Conservation (phyloP, 495 filamentous ascomycete genomes). For the Xylaria acuta region DNA sequence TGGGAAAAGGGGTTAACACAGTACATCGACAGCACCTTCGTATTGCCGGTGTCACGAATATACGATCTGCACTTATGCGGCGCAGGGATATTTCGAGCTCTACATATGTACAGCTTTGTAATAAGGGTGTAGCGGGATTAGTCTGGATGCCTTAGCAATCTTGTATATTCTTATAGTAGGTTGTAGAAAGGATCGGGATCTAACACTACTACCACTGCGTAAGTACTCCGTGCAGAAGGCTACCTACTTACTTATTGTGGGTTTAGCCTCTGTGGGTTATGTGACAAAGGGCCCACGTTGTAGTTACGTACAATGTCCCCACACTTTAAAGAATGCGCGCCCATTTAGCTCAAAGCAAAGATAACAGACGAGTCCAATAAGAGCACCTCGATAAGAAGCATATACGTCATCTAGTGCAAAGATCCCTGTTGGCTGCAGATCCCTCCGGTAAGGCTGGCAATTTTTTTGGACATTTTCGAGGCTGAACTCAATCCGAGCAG, state of each 20-base stretch:
- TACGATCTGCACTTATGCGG: too few species aligned
- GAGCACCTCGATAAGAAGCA: not conserved
- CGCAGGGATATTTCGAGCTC: too few species aligned
- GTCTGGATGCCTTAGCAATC: too few species aligned
- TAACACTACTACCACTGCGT: too few species aligned
- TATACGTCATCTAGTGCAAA: not conserved
- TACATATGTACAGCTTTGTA: too few species aligned
- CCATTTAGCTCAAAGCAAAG: not conserved
- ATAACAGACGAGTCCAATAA: not conserved
- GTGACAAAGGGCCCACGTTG: too few species aligned
- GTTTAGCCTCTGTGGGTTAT: too few species aligned
- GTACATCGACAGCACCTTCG: not conserved
- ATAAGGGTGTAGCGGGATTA: too few species aligned
- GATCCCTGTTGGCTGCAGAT: constrained; percentile 4
- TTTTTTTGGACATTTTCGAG: constrained; percentile 10
- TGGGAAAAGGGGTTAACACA: not conserved
- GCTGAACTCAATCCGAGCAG: not conserved
- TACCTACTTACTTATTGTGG: too few species aligned
- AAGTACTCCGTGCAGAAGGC: too few species aligned
- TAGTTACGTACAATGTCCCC: not conserved
- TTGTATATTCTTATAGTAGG: too few species aligned
- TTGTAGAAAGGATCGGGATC: too few species aligned
- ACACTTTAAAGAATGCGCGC: not conserved
- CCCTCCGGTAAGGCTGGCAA: constrained; percentile 9
- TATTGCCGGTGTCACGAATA: not conserved